Conservation (phyloP, 345 rosid genomes). For the Sisymbrium altissimum region DNA sequence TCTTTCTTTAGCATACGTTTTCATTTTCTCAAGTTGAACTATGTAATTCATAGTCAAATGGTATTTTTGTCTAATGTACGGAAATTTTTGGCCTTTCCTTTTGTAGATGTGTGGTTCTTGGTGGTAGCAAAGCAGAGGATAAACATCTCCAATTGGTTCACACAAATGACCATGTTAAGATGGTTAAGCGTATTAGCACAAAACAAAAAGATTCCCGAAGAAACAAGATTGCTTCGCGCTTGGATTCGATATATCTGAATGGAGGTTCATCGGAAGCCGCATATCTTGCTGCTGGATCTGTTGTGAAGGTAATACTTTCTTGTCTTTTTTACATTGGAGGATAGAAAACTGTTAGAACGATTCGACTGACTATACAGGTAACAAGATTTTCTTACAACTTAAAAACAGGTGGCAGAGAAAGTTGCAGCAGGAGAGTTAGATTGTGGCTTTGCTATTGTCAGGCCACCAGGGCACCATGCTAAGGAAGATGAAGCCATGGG, state of each 20-base stretch:
- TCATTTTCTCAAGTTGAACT: neutral
- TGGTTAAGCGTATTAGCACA: conserved; percentile 62
- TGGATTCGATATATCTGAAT: conserved; percentile 74
- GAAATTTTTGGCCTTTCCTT: neutral
- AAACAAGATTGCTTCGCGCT: conserved; percentile 45
- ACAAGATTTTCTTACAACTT: neutral
- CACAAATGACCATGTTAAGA: conserved; percentile 51
- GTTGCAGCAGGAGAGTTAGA: conserved; percentile 80
- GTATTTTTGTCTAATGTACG: neutral
- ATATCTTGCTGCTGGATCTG: conserved; percentile 83
- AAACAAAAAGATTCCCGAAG: conserved; percentile 49
- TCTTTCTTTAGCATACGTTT: neutral
- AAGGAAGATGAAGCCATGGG: conserved; percentile 85
- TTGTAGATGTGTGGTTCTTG: conserved; percentile 68
- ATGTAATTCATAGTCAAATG: too few species aligned
- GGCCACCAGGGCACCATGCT: conserved; percentile 99
- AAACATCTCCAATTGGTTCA: conserved; percentile 57
- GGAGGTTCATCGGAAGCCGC: conserved; percentile 86
- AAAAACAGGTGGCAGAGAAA: conserved; percentile 57
- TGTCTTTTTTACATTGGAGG: neutral
- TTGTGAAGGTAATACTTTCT: conserved; percentile 52
- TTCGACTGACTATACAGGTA: too few species aligned
- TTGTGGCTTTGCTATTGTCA: conserved; percentile 79
- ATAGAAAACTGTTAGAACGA: neutral
- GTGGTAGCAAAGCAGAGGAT: conserved; percentile 67